phyloP scores from a whole-genome alignment of 108 stramenopile species.

The Aurantiochytrium sp. region DNA sequence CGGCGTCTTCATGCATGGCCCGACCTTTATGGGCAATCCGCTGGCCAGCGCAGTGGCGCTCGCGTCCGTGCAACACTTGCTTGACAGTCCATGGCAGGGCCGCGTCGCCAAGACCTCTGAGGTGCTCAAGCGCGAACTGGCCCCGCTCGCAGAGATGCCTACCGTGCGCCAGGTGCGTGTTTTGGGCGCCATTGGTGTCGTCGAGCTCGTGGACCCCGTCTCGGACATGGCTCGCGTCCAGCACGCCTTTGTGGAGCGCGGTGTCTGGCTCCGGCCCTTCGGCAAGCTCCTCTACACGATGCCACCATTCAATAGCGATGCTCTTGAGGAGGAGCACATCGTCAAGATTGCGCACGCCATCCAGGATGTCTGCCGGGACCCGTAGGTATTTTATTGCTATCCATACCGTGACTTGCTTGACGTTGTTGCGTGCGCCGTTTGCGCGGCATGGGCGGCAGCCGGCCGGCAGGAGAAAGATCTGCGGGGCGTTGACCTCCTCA shows the following conservation, averaged over 20 bases:
- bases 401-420: too few species aligned
- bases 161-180: conserved; percentile 70
- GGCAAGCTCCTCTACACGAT: conserved; percentile 74
- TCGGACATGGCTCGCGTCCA: conserved; percentile 58
- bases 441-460: too few species aligned
- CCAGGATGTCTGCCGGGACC: background rate
- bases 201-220: conserved; percentile 68
- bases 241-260: conserved; percentile 57
- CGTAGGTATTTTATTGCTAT: background rate
- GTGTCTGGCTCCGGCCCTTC: conserved; percentile 77
- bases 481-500: too few species aligned
- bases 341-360: conserved; percentile 43
- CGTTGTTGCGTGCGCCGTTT: too few species aligned
- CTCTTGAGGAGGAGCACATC: conserved; percentile 47
- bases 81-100: conserved; percentile 52
- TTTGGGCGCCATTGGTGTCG: conserved; percentile 76
- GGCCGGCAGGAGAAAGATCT: too few species aligned
- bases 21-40: conserved; percentile 27
- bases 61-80: conserved; percentile 60
- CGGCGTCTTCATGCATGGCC: background rate
- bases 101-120: conserved; percentile 58
- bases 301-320: conserved; percentile 69
- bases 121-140: conserved; percentile 50
- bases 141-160: conserved; percentile 51
- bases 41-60: conserved; percentile 39